Evolutionary conservation across 1,284 basidiomycete species (phyloP), one percentile per base, ranked within the genome.

Genomic region (Boletellus sp.): DNA sequence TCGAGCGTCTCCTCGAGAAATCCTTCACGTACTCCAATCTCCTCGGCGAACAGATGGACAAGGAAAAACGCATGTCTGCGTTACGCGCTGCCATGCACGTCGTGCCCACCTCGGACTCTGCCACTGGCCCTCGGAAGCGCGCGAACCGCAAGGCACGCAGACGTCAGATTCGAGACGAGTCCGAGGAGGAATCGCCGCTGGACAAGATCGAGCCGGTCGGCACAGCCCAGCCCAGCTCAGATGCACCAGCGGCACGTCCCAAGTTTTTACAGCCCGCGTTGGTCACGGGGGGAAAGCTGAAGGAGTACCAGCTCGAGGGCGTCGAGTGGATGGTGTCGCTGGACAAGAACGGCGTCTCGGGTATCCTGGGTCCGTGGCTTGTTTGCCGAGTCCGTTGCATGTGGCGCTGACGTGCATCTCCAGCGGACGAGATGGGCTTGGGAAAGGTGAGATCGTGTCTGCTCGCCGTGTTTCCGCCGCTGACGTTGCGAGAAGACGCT

Each of bases 281-380:
- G 13, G 73, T 97, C 35, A 94, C 91, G 0, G 94, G 94, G 6
- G 91, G 85, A 2, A 87, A 72, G 41, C 68, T 97, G 53, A 90
- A 93, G 58, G 80, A 88, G 37, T 98, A 98, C 63, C 95, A 99
- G 66, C 76, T 98, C 2, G 91, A 94, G 42, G 95, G 95, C 5
- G 80, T 98, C 13, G 90, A 95, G 53, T 99, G 95, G 95, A 92
- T 99, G 86, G 86, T 90, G 5, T 85, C 84, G 26, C 71, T 99
- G 9, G 92, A 94, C 67, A 84, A 92, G 68, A 96, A 95, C 57
- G 94, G 95, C 2, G 84, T 97, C 41, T 94, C 93, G 30, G 94
- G 95, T 3, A 97, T 97, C 48, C 68, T 98, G 25, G 91, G 84
- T 84, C 56, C 27, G 80, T 71, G 19, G 19, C n/a, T n/a, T 9